A percentile compares a stretch with the other conserved stretches of the same genome.
Conservation (phyloP, 148 eudicot genomes). For the Dysphania ambrosioides region DNA sequence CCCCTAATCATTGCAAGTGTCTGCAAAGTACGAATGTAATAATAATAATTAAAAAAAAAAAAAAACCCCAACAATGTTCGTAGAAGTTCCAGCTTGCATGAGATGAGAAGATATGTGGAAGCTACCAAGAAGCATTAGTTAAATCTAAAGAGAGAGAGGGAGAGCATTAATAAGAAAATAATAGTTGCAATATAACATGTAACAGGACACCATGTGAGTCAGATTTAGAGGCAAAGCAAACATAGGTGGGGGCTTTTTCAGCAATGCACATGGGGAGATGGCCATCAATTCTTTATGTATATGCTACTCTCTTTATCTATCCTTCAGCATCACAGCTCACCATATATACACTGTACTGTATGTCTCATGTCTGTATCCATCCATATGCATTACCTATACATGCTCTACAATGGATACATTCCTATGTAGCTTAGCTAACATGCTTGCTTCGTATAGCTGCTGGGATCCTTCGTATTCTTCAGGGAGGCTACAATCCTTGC, state of each 20-base stretch:
- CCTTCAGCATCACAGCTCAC: conserved; percentile 15
- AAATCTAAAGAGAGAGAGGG: too few species aligned
- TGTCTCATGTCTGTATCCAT: neutral
- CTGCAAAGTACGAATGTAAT: conserved; percentile 17
- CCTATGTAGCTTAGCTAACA: neutral
- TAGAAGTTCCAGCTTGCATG: conserved; percentile 13
- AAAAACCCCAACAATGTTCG: neutral
- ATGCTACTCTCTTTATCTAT: neutral
- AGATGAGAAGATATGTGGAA: conserved; percentile 16
- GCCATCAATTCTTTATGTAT: conserved; percentile 17
- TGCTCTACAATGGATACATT: neutral
- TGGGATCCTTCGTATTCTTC: too few species aligned
- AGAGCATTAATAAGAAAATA: neutral
- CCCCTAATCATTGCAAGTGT: conserved; percentile 25
- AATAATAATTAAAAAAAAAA: neutral
- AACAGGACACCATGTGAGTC: conserved; percentile 20
- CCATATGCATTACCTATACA: neutral
- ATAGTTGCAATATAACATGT: neutral
- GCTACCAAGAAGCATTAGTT: conserved; percentile 24
- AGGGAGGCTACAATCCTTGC: too few species aligned
- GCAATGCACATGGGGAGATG: conserved; percentile 32
- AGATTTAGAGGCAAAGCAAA: conserved; percentile 35
- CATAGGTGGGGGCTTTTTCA: conserved; percentile 26
- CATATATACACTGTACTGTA: neutral
- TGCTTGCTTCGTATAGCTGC: neutral